Base-by-base conservation (phyloP, 2,329 filamentous ascomycete genomes). In the Cryphonectria carpinicola region DNA sequence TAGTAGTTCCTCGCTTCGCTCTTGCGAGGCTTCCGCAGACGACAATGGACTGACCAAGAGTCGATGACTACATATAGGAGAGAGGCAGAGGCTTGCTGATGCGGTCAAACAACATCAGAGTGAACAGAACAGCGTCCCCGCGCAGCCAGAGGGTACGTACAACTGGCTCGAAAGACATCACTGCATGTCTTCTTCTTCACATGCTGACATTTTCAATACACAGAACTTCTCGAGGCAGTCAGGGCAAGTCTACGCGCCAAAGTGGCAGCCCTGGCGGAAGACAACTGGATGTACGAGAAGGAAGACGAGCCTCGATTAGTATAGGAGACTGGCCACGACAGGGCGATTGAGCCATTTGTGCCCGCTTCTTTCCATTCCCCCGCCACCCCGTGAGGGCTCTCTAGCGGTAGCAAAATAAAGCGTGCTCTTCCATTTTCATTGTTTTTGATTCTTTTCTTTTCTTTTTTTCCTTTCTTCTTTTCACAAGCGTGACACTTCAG, bases 281-380 rank as follows among this genome's bases (percentile, higher is more conserved):
- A 97, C 77, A 92, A 91, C 76, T 97, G 94, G 94, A 97, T 97
- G 91, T 97, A 92, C 81, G 93, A 95, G 79, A 84, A 88, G 1
- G 92, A 93, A 75, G 85, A 88, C 68, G 82, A 85, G 72, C 80
- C 80, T 58, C 82, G 82, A 4, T n/a, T 68, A 28, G n/a, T 61
- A 5, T 72, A 70, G 58, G 49, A 71, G 28, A 60, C 22, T 28
- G 13, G 4, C 11, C 19, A 43, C 10, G 14, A 58, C 1, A 56
- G 13, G 8, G 5, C 11, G 37, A 39, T 28, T 46, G 19, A 11
- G n/a, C 32, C 39, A 17, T 60, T 25, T 32, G 41, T 64, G 54
- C 43, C 43, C 28, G 35, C 35, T 65, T 54, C 22, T 35, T 28
- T 39, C 37, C 28, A 58, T n/a, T 17, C 17, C 62, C 4, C 32